phyloP scores from a whole-genome alignment of 352 stramenopile genomes.

The Peronospora destructor region DNA sequence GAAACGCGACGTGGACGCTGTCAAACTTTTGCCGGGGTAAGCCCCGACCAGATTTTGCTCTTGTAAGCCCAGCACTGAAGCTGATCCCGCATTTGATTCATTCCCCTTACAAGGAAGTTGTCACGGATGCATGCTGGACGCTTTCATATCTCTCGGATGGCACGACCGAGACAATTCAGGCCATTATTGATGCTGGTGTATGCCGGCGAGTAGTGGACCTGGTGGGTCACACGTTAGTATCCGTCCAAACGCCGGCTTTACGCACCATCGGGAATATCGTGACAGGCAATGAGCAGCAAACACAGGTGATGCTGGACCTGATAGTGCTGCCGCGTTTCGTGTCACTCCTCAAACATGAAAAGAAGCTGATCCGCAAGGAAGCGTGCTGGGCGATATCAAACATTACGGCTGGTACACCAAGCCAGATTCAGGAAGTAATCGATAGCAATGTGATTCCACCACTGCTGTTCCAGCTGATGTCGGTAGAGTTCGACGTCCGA shows the following conservation, averaged over 20 bases:
- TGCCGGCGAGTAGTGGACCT: constrained; percentile 93
- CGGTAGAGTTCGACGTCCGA: constrained; percentile 66
- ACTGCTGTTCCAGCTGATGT: constrained; percentile 53
- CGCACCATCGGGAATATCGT: constrained; percentile 97
- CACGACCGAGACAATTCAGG: constrained; percentile 95
- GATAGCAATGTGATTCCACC: constrained; percentile 68
- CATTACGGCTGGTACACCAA: constrained; percentile 61
- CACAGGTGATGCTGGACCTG: constrained; percentile 58
- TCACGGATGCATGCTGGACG: constrained; percentile 99
- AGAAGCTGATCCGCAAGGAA: constrained; percentile 80
- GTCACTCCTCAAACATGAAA: constrained; percentile 63
- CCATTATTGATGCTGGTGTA: constrained; percentile 94
- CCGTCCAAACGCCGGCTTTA: constrained; percentile 95
- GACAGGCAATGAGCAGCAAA: constrained; percentile 89
- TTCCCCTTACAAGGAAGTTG: constrained; percentile 94
- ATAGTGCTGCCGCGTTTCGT: constrained; percentile 46
- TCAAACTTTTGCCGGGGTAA: constrained; percentile 97
- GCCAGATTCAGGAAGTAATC: constrained; percentile 75
- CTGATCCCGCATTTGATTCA: constrained; percentile 95
- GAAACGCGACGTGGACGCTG: constrained; percentile 99
- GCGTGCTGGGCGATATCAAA: constrained; percentile 82
- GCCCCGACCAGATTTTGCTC: constrained; percentile 92
- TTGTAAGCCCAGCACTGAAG: constrained; percentile 89
- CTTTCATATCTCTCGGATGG: constrained; percentile 98
- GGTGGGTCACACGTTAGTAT: constrained; percentile 86